phyloP scores from a whole-genome alignment of 306 rosid genomes.

The Vicia villosa region DNA sequence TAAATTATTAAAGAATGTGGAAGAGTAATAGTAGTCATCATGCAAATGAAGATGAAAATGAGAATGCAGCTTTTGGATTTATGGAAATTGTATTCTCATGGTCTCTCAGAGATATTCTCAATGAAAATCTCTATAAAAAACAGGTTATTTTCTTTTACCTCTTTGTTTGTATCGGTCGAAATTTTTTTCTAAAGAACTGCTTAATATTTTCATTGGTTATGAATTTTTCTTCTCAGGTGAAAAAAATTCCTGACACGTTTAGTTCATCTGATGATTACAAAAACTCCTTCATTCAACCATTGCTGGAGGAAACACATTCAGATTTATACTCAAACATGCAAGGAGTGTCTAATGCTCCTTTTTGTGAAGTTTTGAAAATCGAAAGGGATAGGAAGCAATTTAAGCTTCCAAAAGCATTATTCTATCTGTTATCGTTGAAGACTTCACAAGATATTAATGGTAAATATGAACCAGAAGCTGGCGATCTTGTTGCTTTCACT shows the following conservation, averaged over 20 bases:
- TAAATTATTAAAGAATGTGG: not conserved
- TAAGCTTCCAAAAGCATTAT: slow-evolving; percentile 13
- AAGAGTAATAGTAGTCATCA: not conserved
- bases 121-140: not conserved
- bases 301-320: slow-evolving; percentile 52
- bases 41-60: not conserved
- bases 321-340: slow-evolving; percentile 40
- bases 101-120: not conserved
- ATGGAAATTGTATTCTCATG: not conserved
- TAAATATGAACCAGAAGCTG: slow-evolving; percentile 38
- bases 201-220: not conserved
- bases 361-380: slow-evolving; percentile 21
- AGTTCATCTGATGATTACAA: slow-evolving; percentile 24
- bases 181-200: too few species aligned
- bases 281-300: slow-evolving; percentile 41
- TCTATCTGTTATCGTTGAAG: slow-evolving; percentile 8
- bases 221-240: slow-evolving; percentile 37
- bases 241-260: slow-evolving; percentile 46
- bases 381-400: not conserved
- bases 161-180: too few species aligned
- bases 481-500: slow-evolving; percentile 54
- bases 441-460: not conserved
- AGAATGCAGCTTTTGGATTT: not conserved
- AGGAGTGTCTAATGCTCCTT: slow-evolving; percentile 27
- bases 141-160: slow-evolving; percentile 5